Evolutionary conservation across 176 grass and related monocot genomes (phyloP).

Genomic region (Saccharum spontaneum): DNA sequence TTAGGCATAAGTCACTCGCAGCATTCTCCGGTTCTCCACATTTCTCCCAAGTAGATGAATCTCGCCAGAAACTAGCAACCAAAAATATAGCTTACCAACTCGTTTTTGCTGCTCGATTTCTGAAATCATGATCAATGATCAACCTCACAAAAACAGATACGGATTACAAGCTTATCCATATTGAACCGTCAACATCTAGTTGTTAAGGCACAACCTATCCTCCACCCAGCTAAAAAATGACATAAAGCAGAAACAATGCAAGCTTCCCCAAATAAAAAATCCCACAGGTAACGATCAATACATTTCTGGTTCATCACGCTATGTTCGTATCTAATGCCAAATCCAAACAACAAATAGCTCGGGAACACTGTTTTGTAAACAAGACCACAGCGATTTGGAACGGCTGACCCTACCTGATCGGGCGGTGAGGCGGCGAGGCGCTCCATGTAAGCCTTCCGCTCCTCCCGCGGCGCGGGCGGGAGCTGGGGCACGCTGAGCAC

Average conservation of each 20-base stretch:
- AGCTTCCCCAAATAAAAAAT: neutral
- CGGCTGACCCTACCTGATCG: slow-evolving; percentile 56
- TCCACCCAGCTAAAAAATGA: neutral
- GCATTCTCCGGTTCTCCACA: neutral
- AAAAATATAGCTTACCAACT: neutral
- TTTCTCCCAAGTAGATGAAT: neutral
- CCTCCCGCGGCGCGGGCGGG: slow-evolving; percentile 51
- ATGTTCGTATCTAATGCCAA: neutral
- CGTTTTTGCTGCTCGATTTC: neutral
- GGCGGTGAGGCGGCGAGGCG: slow-evolving; percentile 72
- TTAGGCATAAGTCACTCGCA: neutral
- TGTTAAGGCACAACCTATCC: neutral
- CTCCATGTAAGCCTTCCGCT: slow-evolving; percentile 83
- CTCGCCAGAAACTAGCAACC: neutral
- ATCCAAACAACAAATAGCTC: neutral
- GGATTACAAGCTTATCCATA: neutral
- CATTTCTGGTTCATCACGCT: neutral
- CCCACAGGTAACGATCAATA: neutral
- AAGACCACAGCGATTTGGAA: too few species aligned
- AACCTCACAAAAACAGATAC: neutral
- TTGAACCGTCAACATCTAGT: neutral
- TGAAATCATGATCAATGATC: neutral
- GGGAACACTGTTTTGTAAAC: neutral
- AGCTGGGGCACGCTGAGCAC: slow-evolving; percentile 79
- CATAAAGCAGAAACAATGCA: neutral